Base-by-base conservation (phyloP, 345 rosid genomes). In the Boechera divaricarpa region DNA sequence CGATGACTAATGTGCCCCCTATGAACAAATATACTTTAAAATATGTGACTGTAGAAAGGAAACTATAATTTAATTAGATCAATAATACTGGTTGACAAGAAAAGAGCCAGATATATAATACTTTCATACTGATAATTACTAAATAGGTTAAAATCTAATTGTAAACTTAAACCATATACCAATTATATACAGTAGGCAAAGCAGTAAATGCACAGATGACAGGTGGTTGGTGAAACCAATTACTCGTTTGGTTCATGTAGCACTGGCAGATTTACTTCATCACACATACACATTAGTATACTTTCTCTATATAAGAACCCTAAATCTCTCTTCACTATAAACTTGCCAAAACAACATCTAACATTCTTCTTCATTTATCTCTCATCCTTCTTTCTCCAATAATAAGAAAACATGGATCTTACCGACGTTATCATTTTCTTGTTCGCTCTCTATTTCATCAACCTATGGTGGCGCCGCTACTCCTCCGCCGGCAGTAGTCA, bases 401-500 rank as follows among this genome's bases (percentile, higher is more conserved):
- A 39, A 10, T 18, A 54, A 35, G 53, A 74, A 21, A 69, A 39
- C 52, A 91, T 91, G 96, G 90, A 90, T 69, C 52, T 77, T 5
- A 70, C 83, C 26, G 95, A 94, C 72, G 31, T 89, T 72, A 74
- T 89, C 53, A 65, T 90, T 33, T 45, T 87, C 63, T 58, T 58
- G 68, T 72, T 80, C 0, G 69, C 85, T 45, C 35, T 90, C 33
- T 5, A 87, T 55, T 80, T 93, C 61, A 69, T 90, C 58, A 49
- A 47, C 52, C 28, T 85, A 10, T 88, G 91, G 88, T 91, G 91
- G 90, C 88, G 89, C 4, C 82, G 67, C 57, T 80, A 39, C 63
- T 67, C 39, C 58, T 67, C 51, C 65, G 44, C 54, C 18, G 35
- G 79, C 3, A 60, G 36, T 9, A 73, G 74, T 54, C 62, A 72